Base-by-base conservation (phyloP, 2,329 filamentous ascomycete genomes). In the Neofusicoccum sp. region DNA sequence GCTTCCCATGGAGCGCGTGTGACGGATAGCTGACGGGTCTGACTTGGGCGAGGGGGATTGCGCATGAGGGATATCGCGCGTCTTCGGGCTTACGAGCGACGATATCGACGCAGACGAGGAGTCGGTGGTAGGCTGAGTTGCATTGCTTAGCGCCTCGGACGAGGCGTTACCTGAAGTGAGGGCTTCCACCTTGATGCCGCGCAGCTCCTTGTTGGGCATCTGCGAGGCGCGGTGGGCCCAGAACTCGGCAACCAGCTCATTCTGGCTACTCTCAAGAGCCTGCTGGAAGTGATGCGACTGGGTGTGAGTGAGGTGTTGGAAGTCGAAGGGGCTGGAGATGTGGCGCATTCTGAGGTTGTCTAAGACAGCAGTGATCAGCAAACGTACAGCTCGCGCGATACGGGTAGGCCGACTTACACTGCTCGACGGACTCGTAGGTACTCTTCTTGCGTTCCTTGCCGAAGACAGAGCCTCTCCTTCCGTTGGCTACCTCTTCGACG, bases 281-380 rank as follows among this genome's bases (percentile, higher is more conserved):
- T 77, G 77, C 36, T 82, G 79, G 62, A 87, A 80, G 62, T 87
- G 82, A 29, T 81, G 74, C 29, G 82, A 81, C 62, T 82, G 81
- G 33, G 85, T 85, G 69, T 88, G 85, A 39, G 84, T 85, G 59
- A 89, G 73, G 69, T 88, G 86, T 66, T 88, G 85, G 70, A 89
- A 89, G 68, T 87, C 84, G 72, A 86, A 89, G 1, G 86, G 86
- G 63, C 81, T 81, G 0, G 86, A 89, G 59, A 88, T 88, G 63
- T 70, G 71, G 54, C 70, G 67, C 59, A 72, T 76, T 37, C 61
- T 48, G 37, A 63, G 61, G 45, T 50, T 54, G 54, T 52, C 61
- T 63, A 31, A 29, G 59, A 44, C 45, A 29, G 36, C 11, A 63
- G 59, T 56, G 66, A 62, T 67, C 50, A 69, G 62, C 39, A 56